Conservation (phyloP, 768 basidiomycete genomes). For the Rhizopogon rudus region DNA sequence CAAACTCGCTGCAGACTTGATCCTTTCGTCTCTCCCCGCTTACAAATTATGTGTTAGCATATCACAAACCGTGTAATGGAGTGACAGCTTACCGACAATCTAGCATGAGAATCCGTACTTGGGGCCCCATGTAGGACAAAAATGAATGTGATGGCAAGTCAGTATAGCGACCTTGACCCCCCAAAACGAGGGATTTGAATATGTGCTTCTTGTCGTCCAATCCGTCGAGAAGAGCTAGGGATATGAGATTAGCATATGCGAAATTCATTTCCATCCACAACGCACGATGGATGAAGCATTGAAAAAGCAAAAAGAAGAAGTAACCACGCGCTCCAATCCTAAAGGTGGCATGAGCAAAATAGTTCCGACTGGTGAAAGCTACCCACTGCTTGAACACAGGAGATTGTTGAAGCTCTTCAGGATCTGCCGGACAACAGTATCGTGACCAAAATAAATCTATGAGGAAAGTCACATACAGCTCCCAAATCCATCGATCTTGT, state of each 20-base stretch:
- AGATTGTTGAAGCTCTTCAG: slow-evolving; percentile 69
- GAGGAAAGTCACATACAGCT: slow-evolving; percentile 52
- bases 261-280: slow-evolving; percentile 1
- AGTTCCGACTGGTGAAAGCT: neutral
- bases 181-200: slow-evolving; percentile 70
- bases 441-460: neutral
- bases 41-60: slow-evolving; percentile 4
- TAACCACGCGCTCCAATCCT: slow-evolving; percentile 84
- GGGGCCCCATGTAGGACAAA: slow-evolving; percentile 75
- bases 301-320: slow-evolving; percentile 92
- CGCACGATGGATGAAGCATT: slow-evolving; percentile 82
- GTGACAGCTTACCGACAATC: slow-evolving; percentile 65
- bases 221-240: slow-evolving; percentile 53
- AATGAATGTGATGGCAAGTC: slow-evolving; percentile 80
- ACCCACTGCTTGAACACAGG: slow-evolving; percentile 67
- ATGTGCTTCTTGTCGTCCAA: slow-evolving; percentile 59
- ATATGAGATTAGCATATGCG: neutral
- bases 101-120: slow-evolving; percentile 65
- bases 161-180: slow-evolving; percentile 71
- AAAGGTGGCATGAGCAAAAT: neutral
- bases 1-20: slow-evolving; percentile 68
- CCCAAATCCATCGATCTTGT: slow-evolving; percentile 76
- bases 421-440: slow-evolving; percentile 44
- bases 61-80: neutral
- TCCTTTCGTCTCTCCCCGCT: slow-evolving; percentile 84